Evolutionary conservation across 2,329 filamentous ascomycete genomes (phyloP), one percentile per base, ranked within the genome.

Genomic region (Colletotrichum endophyticum): DNA sequence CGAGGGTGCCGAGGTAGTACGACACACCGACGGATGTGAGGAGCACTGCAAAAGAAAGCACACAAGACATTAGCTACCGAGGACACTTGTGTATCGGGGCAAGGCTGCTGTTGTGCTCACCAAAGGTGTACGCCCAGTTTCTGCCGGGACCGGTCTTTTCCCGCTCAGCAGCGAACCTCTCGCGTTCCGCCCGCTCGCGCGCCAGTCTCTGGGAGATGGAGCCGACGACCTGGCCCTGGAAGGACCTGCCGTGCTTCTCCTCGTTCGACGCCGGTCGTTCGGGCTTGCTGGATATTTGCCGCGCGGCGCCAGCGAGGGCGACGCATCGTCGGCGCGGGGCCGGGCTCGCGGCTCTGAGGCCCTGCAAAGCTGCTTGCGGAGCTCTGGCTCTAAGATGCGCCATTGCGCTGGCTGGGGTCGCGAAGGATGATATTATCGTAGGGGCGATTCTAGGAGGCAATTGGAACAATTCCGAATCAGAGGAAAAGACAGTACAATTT

Each of bases 1-100:
- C 88, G 79, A 89, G 87, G 25, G 88, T 90, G 75, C 93, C 93
- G 57, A 93, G 83, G 82, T 88, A 92, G 84, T 92, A 94, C 75
- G 89, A 88, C 73, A 87, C 84, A 39, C 86, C 84, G 63, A 90
- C 86, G 63, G 90, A 87, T 68, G 87, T 88, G 64, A 92, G 81
- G 77, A 92, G 85, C 79, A 90, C 90, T 92, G 78, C 15, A 27
- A 25, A 44, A 27, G 19, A 61, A 28, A 53, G n/a, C 11, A 22
- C 11, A 4, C 44, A 22, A 32, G 11, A 56, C 22, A 71, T 80
- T 70, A 78, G 73, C 49, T 57, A 32, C 63, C n/a, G 44, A 53
- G 12, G 44, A 3, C 44, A 22, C 12, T 53, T 53, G 44, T 53
- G 44, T 53, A 8, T 53, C n/a, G 11, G 44, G 44, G 44, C 44